Evolutionary conservation across 345 rosid genomes (phyloP), one percentile per base, ranked within the genome.

Genomic region (Cardamine occulta): DNA sequence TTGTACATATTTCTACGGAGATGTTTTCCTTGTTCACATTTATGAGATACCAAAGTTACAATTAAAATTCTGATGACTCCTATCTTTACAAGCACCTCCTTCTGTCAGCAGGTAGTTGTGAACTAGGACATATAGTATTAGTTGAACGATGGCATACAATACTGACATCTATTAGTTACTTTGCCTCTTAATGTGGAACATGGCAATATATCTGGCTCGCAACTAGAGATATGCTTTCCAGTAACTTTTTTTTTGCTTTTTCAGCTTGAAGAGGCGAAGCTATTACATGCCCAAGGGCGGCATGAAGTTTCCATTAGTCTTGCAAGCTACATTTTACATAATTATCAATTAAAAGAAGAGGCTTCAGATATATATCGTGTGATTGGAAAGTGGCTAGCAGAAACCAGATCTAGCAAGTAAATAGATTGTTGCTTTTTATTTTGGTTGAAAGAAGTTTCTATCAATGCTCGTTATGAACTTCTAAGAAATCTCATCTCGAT

Each of bases 191-290:
- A 21, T 68, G 19, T 18, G 19, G 47, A 59, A 57, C 60, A 57
- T 37, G 47, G 14, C 39, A 19, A 63, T 49, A 42, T 73, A 66
- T 66, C 53, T 64, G 49, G 61, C 24, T 45, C 4, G 19, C 52
- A 40, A 12, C 39, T 29, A 59, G 18, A 72, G 7, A 78, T 52
- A 39, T 55, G 52, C 39, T 35, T 61, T 60, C 32, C 29, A 42
- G 56, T 67, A 72, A 61, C 53, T 32, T 73, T 49, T 64, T 74
- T 74, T 42, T 21, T 79, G 40, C 15, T 23, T 39, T 69, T 58
- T 79, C 88, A 95, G 99, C 88, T 95, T 81, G 99, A 89, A 84
- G 99, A 95, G 88, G 97, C 97, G 39, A 92, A 90, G 86, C 81
- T 92, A 53, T 76, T 95, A 83, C 93, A 87, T 71, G 95, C 97